These are phyloP conservation scores for Rhizoctonia solani DNA, from an alignment of 1,284 basidiomycete species.

Conservation along the genomic window DNA sequence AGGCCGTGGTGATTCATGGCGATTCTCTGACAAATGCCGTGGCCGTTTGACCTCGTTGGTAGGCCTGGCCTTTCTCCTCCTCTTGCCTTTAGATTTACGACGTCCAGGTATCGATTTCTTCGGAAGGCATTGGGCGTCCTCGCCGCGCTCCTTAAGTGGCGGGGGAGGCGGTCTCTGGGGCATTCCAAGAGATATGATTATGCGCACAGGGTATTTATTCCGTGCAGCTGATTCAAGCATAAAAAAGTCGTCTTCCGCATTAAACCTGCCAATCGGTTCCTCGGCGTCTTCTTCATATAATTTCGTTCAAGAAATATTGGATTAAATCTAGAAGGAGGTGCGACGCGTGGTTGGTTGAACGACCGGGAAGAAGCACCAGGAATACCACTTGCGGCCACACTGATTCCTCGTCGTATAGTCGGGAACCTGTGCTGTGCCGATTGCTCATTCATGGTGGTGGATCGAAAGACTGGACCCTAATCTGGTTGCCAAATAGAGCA, in stretches of 20 bases:
- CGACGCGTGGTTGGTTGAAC: no score
- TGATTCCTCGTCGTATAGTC: conserved; percentile 7
- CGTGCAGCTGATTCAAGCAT: background rate
- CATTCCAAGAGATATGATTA: background rate
- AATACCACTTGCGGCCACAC: conserved; percentile 2
- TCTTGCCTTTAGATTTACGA: conserved; percentile 8
- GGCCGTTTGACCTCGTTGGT: conserved; percentile 6
- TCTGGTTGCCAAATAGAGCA: background rate
- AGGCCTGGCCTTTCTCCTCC: background rate
- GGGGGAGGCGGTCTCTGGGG: conserved; percentile 17
- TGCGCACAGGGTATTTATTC: background rate
- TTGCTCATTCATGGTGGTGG: conserved; percentile 11
- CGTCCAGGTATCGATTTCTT: background rate
- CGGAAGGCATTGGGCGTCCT: background rate
- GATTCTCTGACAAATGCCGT: no score
- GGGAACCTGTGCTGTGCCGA: background rate
- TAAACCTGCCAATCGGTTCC: conserved; percentile 1
- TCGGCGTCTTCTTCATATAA: conserved; percentile 14
- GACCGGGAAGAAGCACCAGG: conserved; percentile 3
- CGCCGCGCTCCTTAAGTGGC: conserved; percentile 15
- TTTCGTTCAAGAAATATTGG: no score
- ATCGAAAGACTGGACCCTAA: background rate
- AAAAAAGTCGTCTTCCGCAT: background rate
- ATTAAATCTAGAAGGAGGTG: no score
- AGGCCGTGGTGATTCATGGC: no score